phyloP scores from a whole-genome alignment of 2,329 filamentous ascomycete species.

The Grosmannia huntii region DNA sequence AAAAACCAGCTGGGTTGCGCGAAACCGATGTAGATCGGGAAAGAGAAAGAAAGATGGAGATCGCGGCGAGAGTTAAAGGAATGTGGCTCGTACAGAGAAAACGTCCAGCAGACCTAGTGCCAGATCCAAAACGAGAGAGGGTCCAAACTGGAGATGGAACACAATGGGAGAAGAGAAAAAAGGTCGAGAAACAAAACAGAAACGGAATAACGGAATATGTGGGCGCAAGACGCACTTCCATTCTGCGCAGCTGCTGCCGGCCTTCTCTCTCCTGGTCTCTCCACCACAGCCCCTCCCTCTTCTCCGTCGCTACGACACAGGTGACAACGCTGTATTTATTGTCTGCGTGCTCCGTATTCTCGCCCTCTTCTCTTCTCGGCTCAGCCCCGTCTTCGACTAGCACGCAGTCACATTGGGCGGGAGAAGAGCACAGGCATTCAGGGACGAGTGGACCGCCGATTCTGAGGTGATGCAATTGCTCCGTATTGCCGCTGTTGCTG shows the following conservation, averaged over 20 bases:
- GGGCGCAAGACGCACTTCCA: neutral
- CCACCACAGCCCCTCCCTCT: neutral
- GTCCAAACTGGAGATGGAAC: neutral
- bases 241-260: neutral
- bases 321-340: no score
- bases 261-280: neutral
- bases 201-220: neutral
- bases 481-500: neutral
- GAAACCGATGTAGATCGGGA: neutral
- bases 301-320: neutral
- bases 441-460: neutral
- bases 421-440: neutral
- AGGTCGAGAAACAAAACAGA: neutral
- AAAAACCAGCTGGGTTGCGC: neutral
- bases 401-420: neutral
- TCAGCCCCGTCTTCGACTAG: no score
- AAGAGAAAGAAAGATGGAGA: slow-evolving; percentile 9
- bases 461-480: neutral
- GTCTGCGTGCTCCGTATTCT: no score
- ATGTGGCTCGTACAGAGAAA: neutral
- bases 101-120: neutral
- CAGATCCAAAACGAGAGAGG: neutral
- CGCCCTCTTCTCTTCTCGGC: no score
- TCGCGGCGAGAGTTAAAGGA: slow-evolving; percentile 3
- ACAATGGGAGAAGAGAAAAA: neutral